Conservation (phyloP, 371 early-diverging fungal genomes). For the Rhizopus stolonifer region DNA sequence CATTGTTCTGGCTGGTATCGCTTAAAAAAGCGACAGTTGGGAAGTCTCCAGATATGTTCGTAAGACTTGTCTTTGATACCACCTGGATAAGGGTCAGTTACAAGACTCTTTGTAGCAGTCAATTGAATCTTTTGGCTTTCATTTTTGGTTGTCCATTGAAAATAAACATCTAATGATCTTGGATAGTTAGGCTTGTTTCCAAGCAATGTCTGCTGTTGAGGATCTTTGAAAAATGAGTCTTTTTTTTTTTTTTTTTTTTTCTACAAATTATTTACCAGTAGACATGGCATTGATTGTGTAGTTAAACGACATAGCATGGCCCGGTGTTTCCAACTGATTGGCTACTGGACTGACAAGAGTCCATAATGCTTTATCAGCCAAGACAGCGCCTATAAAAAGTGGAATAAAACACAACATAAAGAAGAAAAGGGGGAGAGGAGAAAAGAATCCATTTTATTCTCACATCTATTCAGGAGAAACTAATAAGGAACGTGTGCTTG, state of each 20-base stretch:
- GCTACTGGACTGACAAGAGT: background rate
- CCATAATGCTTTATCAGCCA: background rate
- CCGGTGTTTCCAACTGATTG: background rate
- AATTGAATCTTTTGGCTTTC: conserved; percentile 6
- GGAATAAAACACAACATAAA: background rate
- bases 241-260: background rate
- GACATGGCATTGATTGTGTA: background rate
- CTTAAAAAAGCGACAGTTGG: conserved; percentile 20
- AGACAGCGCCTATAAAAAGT: background rate
- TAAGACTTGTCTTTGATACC: conserved; percentile 4
- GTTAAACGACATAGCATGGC: background rate
- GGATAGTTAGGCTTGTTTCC: conserved; percentile 11
- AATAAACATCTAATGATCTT: conserved; percentile 12
- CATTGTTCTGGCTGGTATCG: conserved; percentile 19
- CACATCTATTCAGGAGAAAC: background rate
- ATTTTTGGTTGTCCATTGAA: conserved; percentile 13
- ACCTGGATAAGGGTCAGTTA: conserved; percentile 6
- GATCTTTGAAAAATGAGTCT: background rate
- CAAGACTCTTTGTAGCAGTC: conserved; percentile 5
- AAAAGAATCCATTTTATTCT: too few relatives aligned
- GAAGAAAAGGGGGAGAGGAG: background rate
- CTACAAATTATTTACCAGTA: background rate
- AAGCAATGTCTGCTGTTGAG: background rate
- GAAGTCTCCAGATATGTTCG: conserved; percentile 14
- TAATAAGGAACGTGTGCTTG: conserved; percentile 48